phyloP scores from a whole-genome alignment of 108 stramenopile genomes.

The Conticribra guillardii region DNA sequence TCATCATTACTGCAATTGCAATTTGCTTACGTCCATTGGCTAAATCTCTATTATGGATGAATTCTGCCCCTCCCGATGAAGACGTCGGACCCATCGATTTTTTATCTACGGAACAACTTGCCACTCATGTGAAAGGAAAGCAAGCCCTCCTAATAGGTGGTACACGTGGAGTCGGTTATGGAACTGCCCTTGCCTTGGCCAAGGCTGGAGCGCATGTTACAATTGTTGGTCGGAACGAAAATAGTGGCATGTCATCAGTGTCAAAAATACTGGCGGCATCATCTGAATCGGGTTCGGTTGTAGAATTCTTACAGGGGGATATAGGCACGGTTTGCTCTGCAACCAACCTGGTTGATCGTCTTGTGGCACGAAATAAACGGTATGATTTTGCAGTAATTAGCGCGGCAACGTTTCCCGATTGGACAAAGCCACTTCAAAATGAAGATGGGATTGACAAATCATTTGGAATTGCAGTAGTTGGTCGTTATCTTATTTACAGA shows the following conservation, averaged over 20 bases:
- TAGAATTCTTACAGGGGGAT: slow-evolving; percentile 34
- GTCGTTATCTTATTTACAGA: slow-evolving; percentile 34
- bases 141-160: slow-evolving; percentile 37
- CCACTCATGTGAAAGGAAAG: slow-evolving; percentile 21
- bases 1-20: too few species aligned
- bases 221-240: slow-evolving; percentile 28
- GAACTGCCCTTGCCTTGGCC: slow-evolving; percentile 36
- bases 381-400: slow-evolving; percentile 36
- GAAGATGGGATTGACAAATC: slow-evolving; percentile 49
- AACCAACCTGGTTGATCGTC: slow-evolving; percentile 9
- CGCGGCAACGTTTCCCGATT: slow-evolving; percentile 41
- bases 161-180: slow-evolving; percentile 38
- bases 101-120: slow-evolving; percentile 13
- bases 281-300: neutral
- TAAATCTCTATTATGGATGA: slow-evolving; percentile 4
- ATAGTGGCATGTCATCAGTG: slow-evolving; percentile 26
- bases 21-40: too few species aligned
- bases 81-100: slow-evolving; percentile 12
- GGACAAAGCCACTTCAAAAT: slow-evolving; percentile 22
- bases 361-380: neutral
- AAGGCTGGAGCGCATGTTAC: slow-evolving; percentile 35
- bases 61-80: slow-evolving; percentile 13
- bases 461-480: slow-evolving; percentile 33
- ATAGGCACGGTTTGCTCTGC: slow-evolving; percentile 32
- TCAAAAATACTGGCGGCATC: slow-evolving; percentile 2